Base-by-base conservation (phyloP, 2,329 filamentous ascomycete genomes). In the Teratosphaeria viscida region DNA sequence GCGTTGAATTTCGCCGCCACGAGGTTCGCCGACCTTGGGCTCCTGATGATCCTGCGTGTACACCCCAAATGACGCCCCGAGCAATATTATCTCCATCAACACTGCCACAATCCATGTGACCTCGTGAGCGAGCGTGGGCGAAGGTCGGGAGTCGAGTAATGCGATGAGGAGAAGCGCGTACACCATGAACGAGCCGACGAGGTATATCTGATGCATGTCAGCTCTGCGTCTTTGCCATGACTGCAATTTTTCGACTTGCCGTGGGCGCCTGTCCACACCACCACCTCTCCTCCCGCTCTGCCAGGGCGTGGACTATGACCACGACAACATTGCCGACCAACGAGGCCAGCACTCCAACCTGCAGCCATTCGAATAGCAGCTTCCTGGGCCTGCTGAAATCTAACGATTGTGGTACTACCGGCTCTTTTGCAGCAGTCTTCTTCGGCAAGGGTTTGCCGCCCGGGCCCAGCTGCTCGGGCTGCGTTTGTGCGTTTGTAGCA, bases 371-470 rank as follows among this genome's bases (percentile, higher is more conserved):
- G 74, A 96, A 95, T 55, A 89, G 77, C 43, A 84, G 78, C 72
- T 89, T 90, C 65, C 85, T 80, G 54, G 80, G 77, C n/a, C 78
- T 81, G 62, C 85, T 86, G 72, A 90, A 85, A 65, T 84, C 80
- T 64, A 77, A 76, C 61, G 75, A 75, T 64, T 77, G 77, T 71
- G 79, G 69, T 65, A 65, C 60, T 16, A 57, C 61, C n/a, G 65
- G 57, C 64, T 73, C 75, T 68, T 89, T 59, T 39, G 65, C 66
- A 59, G 71, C 74, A 67, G 75, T 78, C 69, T 74, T 84, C 71
- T 85, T 88, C 61, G 90, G 91, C 58, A 96, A 78, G 37, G 90
- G 90, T 73, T 95, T 92, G 65, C 92, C 92, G 59, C 90, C 92
- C 1, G 92, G 91, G n/a, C 92, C 92, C 57, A 81, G 85, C 64